Conservation (phyloP, 768 basidiomycete genomes). For the Vararia minispora region DNA sequence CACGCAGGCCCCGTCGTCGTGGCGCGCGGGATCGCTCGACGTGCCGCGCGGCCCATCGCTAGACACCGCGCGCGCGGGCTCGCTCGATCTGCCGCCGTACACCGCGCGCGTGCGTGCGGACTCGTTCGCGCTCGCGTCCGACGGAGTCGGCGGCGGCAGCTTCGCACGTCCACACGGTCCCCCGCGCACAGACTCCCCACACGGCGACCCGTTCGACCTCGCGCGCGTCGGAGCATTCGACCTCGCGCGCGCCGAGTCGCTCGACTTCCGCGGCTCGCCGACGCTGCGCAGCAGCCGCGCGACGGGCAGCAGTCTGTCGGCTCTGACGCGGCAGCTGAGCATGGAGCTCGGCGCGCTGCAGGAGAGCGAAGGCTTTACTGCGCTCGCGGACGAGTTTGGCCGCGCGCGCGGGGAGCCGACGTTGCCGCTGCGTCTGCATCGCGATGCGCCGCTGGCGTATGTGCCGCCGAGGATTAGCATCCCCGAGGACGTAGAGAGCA, state of each 20-base stretch:
- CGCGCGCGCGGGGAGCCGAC: conserved; percentile 16
- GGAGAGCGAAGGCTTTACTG: background rate
- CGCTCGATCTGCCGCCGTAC: no score
- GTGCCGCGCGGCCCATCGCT: no score
- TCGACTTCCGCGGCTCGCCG: conserved; percentile 21
- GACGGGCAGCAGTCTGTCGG: conserved; percentile 26
- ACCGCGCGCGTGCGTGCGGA: no score
- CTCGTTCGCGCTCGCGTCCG: no score
- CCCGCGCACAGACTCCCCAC: no score
- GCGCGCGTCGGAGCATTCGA: conserved; percentile 5
- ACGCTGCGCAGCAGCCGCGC: conserved; percentile 18
- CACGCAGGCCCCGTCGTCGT: no score
- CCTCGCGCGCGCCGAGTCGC: conserved; percentile 15
- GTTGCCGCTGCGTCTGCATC: conserved; percentile 21
- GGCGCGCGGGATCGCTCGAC: no score
- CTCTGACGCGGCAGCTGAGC: conserved; percentile 30
- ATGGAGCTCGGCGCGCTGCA: conserved; percentile 23
- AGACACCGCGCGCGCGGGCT: no score
- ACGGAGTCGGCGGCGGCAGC: no score
- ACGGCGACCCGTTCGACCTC: no score
- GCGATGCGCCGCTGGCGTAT: conserved; percentile 9
- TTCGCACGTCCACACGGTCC: no score
- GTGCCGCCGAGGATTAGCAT: conserved; percentile 19
- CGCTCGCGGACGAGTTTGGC: conserved; percentile 7
- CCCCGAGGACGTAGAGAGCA: conserved; percentile 27